Conservation (phyloP, 1,284 basidiomycete species). For the Moniliella sp. region DNA sequence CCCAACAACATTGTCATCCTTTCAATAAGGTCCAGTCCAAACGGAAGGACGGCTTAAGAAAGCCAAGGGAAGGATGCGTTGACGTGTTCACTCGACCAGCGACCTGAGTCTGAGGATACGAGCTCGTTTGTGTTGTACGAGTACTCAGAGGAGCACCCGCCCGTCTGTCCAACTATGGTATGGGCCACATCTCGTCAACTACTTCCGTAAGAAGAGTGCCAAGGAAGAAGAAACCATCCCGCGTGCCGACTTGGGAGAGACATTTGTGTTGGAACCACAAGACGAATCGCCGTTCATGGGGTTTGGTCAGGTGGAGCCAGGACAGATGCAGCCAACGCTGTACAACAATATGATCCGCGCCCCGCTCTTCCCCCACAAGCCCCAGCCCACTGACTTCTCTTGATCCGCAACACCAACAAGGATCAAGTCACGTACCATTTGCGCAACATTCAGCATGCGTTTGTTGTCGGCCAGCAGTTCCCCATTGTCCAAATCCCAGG, state of each 20-base stretch:
- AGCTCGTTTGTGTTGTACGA: slow-evolving; percentile 27
- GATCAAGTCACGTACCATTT: slow-evolving; percentile 76
- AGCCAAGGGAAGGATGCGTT: slow-evolving; percentile 43
- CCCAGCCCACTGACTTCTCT: slow-evolving; percentile 78
- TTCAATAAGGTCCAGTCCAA: slow-evolving; percentile 76
- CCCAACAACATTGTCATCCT: slow-evolving; percentile 67
- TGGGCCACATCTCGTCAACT: slow-evolving; percentile 96
- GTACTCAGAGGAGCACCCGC: slow-evolving; percentile 60
- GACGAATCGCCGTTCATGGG: slow-evolving; percentile 97
- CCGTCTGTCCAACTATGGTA: slow-evolving; percentile 87
- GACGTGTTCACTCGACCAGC: slow-evolving; percentile 25
- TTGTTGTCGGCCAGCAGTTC: slow-evolving; percentile 82
- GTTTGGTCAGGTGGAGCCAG: slow-evolving; percentile 75
- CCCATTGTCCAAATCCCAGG: slow-evolving; percentile 66
- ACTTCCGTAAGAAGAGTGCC: slow-evolving; percentile 86
- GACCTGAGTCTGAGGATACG: slow-evolving; percentile 32
- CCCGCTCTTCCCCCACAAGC: slow-evolving; percentile 75
- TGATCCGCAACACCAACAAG: slow-evolving; percentile 53
- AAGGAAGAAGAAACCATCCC: slow-evolving; percentile 84
- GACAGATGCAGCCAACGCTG: slow-evolving; percentile 72
- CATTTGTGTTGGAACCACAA: slow-evolving; percentile 80
- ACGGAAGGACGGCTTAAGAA: slow-evolving; percentile 64
- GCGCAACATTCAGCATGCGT: slow-evolving; percentile 79
- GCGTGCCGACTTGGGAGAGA: slow-evolving; percentile 76
- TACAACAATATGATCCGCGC: slow-evolving; percentile 88